Base-by-base conservation (phyloP, 108 stramenopile genomes). In the Aurantiochytrium sp. region DNA sequence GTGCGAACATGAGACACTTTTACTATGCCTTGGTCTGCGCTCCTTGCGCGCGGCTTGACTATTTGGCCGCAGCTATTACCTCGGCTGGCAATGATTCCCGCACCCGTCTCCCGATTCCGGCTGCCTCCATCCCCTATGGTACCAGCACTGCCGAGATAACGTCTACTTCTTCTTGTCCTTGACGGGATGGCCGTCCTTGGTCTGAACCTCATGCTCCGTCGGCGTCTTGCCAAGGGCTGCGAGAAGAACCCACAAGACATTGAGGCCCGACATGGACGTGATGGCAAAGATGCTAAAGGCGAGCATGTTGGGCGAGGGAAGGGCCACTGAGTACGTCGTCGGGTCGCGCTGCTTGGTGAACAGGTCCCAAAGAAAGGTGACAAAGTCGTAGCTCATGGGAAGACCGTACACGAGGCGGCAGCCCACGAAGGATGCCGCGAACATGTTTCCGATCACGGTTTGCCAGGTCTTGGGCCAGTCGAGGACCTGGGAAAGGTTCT, bases 231-330 rank as follows among this genome's bases (percentile, higher is more conserved):
- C 59, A 65, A 65, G 19, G 39, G 30, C n/a, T 48, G 73, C 73
- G 2, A 81, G 39, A 6, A 81, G 24, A 81, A 42, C 6, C 73
- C 73, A 81, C 36, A 81, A 6, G 6, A 81, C 73, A 48, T 81
- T 81, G 39, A 81, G 45, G 42, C 42, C 39, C n/a, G 73, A 22
- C 73, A 81, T 81, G 73, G 42, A 48, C 19, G 45, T 2, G 73
- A 81, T 81, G 27, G 73, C 73, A 81, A 81, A 81, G 39, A 81
- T 81, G 73, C 73, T 22, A 81, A 81, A 81, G 73, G 59, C 24
- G 34, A 65, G 59, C 45, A 81, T 48, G 30, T 6, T 5, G 6
- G 39, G 27, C 45, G 45, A 81, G 2, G 39, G 73, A 22, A 41
- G n/a, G 36, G 39, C n/a, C 6, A 27, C 21, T 37, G 73, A 39